phyloP scores from a whole-genome alignment of 768 basidiomycete genomes.

The Floccularia luteovirens region DNA sequence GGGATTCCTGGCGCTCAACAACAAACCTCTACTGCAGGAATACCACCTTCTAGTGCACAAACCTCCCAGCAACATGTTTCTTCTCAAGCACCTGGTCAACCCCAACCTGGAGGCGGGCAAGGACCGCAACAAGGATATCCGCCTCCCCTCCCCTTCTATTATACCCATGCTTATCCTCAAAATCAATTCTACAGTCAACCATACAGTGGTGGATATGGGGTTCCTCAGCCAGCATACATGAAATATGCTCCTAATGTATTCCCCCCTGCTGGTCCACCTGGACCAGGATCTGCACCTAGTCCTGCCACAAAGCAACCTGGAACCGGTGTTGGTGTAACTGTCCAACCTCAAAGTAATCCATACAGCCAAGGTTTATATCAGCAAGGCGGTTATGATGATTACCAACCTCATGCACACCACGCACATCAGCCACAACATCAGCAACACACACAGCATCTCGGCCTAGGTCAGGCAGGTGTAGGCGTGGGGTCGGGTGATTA shows the following conservation, averaged over 20 bases:
- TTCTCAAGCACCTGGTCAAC: slow-evolving; percentile 42
- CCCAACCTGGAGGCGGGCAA: slow-evolving; percentile 53
- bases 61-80: slow-evolving; percentile 48
- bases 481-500: slow-evolving; percentile 30
- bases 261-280: slow-evolving; percentile 56
- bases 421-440: slow-evolving; percentile 49
- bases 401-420: slow-evolving; percentile 37
- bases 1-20: slow-evolving; percentile 55
- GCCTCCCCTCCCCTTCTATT: slow-evolving; percentile 53
- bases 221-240: slow-evolving; percentile 60
- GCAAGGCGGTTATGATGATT: slow-evolving; percentile 42
- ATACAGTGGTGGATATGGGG: slow-evolving; percentile 46
- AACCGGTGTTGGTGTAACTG: slow-evolving; percentile 37
- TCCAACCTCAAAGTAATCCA: slow-evolving; percentile 44
- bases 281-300: slow-evolving; percentile 56
- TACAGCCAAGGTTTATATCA: slow-evolving; percentile 62
- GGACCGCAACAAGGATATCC: slow-evolving; percentile 58
- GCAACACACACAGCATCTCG: slow-evolving; percentile 51
- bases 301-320: slow-evolving; percentile 63
- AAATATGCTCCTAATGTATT: slow-evolving; percentile 72
- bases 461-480: slow-evolving; percentile 30
- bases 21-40: slow-evolving; percentile 32
- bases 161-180: slow-evolving; percentile 65
- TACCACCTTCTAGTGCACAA: slow-evolving; percentile 48
- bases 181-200: slow-evolving; percentile 73